phyloP scores from a whole-genome alignment of 306 rosid species.

The Trifolium fragiferum region DNA sequence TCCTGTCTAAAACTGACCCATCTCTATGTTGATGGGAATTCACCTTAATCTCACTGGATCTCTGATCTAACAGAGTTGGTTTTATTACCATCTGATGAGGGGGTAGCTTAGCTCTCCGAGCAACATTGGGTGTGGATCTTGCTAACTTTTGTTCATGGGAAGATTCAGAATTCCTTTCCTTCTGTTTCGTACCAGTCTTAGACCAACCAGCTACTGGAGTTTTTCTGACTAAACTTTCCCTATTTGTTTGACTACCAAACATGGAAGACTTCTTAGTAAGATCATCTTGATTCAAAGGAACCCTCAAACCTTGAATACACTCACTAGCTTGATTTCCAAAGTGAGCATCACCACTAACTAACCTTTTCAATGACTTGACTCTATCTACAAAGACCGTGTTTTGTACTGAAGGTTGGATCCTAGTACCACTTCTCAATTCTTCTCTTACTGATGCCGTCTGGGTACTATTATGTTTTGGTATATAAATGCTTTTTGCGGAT shows the following conservation, averaged over 20 bases:
- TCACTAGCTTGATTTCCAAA: slow-evolving; percentile 41
- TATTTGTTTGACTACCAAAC: slow-evolving; percentile 25
- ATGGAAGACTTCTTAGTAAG: slow-evolving; percentile 27
- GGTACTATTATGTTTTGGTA: slow-evolving; percentile 3
- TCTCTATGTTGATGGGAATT: slow-evolving; percentile 42
- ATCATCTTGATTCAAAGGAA: slow-evolving; percentile 45
- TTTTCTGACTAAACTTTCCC: slow-evolving; percentile 33
- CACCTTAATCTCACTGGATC: slow-evolving; percentile 39
- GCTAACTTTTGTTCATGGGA: slow-evolving; percentile 13
- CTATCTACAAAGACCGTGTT: slow-evolving; percentile 33
- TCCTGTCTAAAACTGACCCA: slow-evolving; percentile 4
- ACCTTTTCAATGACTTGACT: slow-evolving; percentile 42
- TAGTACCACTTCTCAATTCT: slow-evolving; percentile 28
- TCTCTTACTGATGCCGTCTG: slow-evolving; percentile 27
- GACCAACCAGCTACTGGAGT: slow-evolving; percentile 16
- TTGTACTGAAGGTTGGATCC: slow-evolving; percentile 17
- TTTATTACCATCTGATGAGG: slow-evolving; percentile 42
- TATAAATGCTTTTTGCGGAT: slow-evolving; percentile 28
- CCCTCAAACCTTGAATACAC: slow-evolving; percentile 59
- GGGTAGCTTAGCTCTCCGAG: slow-evolving; percentile 33
- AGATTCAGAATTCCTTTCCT: slow-evolving; percentile 23
- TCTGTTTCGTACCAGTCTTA: slow-evolving; percentile 1
- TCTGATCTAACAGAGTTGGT: slow-evolving; percentile 55
- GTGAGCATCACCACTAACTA: slow-evolving; percentile 24
- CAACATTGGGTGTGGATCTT: slow-evolving; percentile 13